Conservation (phyloP, 75 land plant genomes). For the Sequoiadendron giganteum region DNA sequence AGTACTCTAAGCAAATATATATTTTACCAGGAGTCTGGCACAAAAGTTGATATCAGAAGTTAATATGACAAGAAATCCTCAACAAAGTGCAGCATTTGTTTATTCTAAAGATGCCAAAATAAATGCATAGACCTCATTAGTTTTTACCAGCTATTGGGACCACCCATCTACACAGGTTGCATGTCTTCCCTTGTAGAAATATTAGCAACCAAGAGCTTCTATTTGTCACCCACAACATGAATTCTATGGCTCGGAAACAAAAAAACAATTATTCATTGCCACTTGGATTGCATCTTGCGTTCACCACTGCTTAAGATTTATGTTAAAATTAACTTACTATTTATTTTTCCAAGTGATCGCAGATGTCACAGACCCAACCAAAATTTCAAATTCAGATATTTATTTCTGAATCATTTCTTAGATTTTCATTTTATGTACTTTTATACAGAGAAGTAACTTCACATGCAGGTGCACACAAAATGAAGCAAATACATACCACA, state of each 20-base stretch:
- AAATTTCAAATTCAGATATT: background rate
- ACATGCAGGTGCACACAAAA: background rate
- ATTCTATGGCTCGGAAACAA: background rate
- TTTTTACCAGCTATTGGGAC: background rate
- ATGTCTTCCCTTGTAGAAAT: background rate
- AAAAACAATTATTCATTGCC: background rate
- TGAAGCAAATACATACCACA: background rate
- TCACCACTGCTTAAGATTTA: background rate
- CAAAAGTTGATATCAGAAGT: background rate
- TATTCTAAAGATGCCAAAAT: background rate
- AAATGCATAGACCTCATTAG: background rate
- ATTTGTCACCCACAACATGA: background rate
- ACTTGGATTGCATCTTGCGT: background rate
- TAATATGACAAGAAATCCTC: background rate
- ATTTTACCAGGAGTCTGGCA: conserved; percentile 35
- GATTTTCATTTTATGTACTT: background rate
- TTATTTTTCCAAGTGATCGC: background rate
- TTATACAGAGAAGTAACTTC: background rate
- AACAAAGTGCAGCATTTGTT: background rate
- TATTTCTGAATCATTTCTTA: background rate
- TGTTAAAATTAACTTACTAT: background rate
- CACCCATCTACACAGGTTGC: background rate
- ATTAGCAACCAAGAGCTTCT: background rate
- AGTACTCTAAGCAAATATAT: conserved; percentile 58
- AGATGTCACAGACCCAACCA: background rate